These are phyloP conservation scores for Epichloe aotearoae DNA, from an alignment of 2,329 filamentous ascomycete genomes.

Conservation along the genomic window DNA sequence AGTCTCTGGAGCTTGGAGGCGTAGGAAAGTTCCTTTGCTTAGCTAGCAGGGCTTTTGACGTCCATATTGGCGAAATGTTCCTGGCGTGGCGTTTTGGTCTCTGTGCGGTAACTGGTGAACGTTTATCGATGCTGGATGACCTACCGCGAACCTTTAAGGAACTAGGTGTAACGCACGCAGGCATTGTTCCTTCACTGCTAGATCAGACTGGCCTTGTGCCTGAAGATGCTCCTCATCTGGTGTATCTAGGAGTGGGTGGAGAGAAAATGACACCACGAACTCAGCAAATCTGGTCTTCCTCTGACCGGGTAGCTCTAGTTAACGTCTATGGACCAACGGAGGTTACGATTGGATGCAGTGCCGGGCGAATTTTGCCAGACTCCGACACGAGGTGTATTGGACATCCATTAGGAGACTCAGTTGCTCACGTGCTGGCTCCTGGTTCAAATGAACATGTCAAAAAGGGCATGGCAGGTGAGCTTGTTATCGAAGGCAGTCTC, in stretches of 20 bases:
- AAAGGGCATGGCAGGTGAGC: constrained; percentile 22
- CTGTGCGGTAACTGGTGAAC: background rate
- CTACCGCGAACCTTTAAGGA: constrained; percentile 27
- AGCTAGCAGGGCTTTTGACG: constrained; percentile 13
- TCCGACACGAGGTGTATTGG: constrained; percentile 11
- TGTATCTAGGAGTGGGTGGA: constrained; percentile 53
- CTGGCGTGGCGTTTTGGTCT: constrained; percentile 4
- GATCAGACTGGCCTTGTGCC: constrained; percentile 36
- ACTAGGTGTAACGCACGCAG: constrained; percentile 48
- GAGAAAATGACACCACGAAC: constrained; percentile 42
- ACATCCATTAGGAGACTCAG: constrained; percentile 7
- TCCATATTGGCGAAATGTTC: constrained; percentile 14
- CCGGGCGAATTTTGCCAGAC: constrained; percentile 3
- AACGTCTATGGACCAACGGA: constrained; percentile 46
- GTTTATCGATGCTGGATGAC: constrained; percentile 17
- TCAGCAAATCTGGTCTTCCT: background rate
- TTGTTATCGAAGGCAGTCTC: constrained; percentile 32
- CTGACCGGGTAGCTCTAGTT: constrained; percentile 5
- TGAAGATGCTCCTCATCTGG: constrained; percentile 45
- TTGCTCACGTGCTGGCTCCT: constrained; percentile 8
- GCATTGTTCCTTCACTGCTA: constrained; percentile 51
- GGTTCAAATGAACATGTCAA: background rate
- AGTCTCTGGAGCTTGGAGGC: constrained; percentile 8
- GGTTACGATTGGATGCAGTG: constrained; percentile 45
- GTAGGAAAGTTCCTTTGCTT: constrained; percentile 13